A percentile compares a stretch with the other conserved stretches of the same genome.
Evolutionary conservation across 2,329 filamentous ascomycete species (phyloP).

Genomic region (Verticillium tricorpus): DNA sequence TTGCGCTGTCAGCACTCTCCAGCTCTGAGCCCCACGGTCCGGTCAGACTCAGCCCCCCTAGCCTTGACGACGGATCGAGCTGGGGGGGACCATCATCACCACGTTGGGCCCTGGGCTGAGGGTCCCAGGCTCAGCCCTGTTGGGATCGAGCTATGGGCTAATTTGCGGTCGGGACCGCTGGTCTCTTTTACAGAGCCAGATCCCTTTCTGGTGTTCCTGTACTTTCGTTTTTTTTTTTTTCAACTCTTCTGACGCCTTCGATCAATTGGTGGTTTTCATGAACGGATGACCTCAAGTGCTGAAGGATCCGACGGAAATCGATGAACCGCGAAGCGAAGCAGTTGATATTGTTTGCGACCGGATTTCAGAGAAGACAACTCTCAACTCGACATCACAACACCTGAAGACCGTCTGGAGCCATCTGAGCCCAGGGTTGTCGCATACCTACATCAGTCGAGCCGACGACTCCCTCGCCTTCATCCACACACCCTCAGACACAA

Average conservation of each 20-base stretch:
- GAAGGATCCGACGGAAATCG: not conserved
- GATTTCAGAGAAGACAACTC: not conserved
- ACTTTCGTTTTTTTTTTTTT: not conserved
- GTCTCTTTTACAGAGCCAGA: not conserved
- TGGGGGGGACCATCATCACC: not conserved
- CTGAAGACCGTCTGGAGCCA: not conserved
- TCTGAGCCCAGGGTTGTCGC: too few species aligned
- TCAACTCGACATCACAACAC: not conserved
- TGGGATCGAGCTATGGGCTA: not conserved
- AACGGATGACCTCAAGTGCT: not conserved
- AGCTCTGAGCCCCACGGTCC: not conserved
- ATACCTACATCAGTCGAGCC: too few species aligned
- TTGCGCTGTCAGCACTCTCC: not conserved
- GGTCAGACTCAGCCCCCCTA: not conserved
- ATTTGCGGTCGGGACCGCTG: not conserved
- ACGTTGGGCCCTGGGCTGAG: not conserved
- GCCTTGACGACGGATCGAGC: not conserved
- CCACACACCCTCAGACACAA: not conserved
- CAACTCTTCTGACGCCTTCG: too few species aligned
- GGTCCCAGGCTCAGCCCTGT: not conserved
- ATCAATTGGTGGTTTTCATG: not conserved
- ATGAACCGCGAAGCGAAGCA: not conserved
- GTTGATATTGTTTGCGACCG: not conserved
- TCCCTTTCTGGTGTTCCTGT: not conserved
- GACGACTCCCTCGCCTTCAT: not conserved